Evolutionary conservation across 2,329 filamentous ascomycete genomes (phyloP).

Genomic region (Aspergillus tanneri): DNA sequence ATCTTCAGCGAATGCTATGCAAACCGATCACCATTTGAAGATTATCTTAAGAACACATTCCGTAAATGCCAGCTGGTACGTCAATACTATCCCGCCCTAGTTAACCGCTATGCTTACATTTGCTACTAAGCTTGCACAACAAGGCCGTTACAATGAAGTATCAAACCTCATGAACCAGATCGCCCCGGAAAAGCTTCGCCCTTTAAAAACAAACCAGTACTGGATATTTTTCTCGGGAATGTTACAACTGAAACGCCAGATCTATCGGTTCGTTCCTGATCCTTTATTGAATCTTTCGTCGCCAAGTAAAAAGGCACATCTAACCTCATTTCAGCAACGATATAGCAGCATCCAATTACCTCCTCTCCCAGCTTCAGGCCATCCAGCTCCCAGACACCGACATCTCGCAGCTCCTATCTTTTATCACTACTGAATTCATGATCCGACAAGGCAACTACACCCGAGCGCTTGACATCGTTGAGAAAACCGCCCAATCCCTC

Average conservation of each 20-base stretch:
- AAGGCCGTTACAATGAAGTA: slow-evolving; percentile 70
- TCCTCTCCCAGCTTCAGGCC: slow-evolving; percentile 59
- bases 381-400: slow-evolving; percentile 57
- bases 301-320: not conserved
- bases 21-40: slow-evolving; percentile 66
- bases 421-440: slow-evolving; percentile 60
- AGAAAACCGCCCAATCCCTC: slow-evolving; percentile 53
- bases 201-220: slow-evolving; percentile 71
- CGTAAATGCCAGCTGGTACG: slow-evolving; percentile 64
- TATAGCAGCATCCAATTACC: slow-evolving; percentile 55
- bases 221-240: slow-evolving; percentile 46
- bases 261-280: slow-evolving; percentile 39
- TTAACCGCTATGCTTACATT: slow-evolving; percentile 4
- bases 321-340: slow-evolving; percentile 50
- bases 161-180: slow-evolving; percentile 60
- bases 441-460: slow-evolving; percentile 54
- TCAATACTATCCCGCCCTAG: not conserved
- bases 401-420: slow-evolving; percentile 57
- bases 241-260: slow-evolving; percentile 42
- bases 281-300: not conserved
- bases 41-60: slow-evolving; percentile 72
- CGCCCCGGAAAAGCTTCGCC: slow-evolving; percentile 62
- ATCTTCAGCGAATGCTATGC: slow-evolving; percentile 73
- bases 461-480: slow-evolving; percentile 55
- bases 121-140: slow-evolving; percentile 53